Conservation (phyloP, 148 eudicot species). For the Camellia granthamiana region DNA sequence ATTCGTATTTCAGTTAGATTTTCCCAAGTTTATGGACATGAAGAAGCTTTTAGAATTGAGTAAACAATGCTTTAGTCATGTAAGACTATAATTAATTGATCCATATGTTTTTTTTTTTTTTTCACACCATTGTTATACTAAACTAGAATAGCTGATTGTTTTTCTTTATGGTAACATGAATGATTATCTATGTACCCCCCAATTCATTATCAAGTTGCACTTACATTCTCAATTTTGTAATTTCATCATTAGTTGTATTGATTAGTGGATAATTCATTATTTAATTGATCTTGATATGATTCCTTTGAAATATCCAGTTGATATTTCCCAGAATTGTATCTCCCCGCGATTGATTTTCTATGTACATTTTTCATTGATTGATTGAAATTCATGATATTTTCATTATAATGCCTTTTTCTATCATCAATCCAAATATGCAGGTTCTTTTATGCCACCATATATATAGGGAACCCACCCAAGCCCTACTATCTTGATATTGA, state of each 20-base stretch:
- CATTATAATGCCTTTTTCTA: background rate
- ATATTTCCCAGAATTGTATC: background rate
- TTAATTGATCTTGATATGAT: background rate
- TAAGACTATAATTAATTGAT: too few relatives aligned
- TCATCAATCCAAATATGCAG: constrained; percentile 4
- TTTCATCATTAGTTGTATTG: background rate
- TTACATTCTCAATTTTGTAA: background rate
- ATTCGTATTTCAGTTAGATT: background rate
- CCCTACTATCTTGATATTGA: constrained; percentile 21
- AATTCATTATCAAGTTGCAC: too few relatives aligned
- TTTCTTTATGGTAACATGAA: background rate
- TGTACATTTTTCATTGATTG: background rate
- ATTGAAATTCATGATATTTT: background rate
- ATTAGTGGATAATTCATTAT: background rate
- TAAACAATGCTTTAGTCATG: background rate
- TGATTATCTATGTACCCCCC: background rate
- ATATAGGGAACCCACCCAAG: constrained; percentile 21
- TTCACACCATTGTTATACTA: background rate
- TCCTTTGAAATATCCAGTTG: background rate
- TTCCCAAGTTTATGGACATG: background rate
- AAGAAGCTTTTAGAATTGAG: background rate
- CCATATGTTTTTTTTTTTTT: background rate
- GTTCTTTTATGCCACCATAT: constrained; percentile 10
- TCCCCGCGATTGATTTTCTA: background rate
- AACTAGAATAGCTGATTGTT: background rate